Evolutionary conservation across 768 basidiomycete species (phyloP).

Genomic region (Suillus sp.): DNA sequence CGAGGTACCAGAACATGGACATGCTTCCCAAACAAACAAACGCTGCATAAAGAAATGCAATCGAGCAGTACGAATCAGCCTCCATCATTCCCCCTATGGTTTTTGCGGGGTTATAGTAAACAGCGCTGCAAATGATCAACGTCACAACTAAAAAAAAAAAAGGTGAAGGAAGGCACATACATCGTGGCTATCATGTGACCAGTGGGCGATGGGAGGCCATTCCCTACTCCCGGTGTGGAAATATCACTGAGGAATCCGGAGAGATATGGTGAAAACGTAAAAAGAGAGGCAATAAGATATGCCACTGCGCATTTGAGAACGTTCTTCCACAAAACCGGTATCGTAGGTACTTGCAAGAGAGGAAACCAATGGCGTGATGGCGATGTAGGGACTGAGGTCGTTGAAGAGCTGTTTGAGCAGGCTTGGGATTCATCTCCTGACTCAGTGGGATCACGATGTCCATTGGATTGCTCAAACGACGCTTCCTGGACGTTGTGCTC

Average conservation of each 20-base stretch:
- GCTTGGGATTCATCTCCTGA: slow-evolving; percentile 18
- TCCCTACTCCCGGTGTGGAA: slow-evolving; percentile 49
- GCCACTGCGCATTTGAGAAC: slow-evolving; percentile 91
- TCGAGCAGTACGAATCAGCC: slow-evolving; percentile 78
- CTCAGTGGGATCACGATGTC: not conserved
- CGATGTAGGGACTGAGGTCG: slow-evolving; percentile 14
- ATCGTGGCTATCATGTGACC: slow-evolving; percentile 94
- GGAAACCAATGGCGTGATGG: slow-evolving; percentile 17
- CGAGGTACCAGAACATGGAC: slow-evolving; percentile 78
- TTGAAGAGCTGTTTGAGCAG: slow-evolving; percentile 18
- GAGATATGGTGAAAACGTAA: slow-evolving; percentile 84
- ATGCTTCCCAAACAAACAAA: slow-evolving; percentile 77
- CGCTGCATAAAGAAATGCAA: slow-evolving; percentile 69
- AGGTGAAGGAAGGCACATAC: slow-evolving; percentile 47
- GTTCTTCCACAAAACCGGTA: slow-evolving; percentile 62
- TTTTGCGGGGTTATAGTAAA: slow-evolving; percentile 94
- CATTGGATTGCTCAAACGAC: not conserved
- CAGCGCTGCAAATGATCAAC: slow-evolving; percentile 47
- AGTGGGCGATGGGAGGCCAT: slow-evolving; percentile 63
- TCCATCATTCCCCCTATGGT: slow-evolving; percentile 93
- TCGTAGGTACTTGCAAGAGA: slow-evolving; percentile 32
- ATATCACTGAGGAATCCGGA: slow-evolving; percentile 68
- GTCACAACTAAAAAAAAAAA: slow-evolving; percentile 5
- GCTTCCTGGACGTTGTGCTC: not conserved
- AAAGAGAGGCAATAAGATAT: slow-evolving; percentile 87